Evolutionary conservation across 148 eudicot genomes (phyloP), one percentile per base, ranked within the genome.

Genomic region (Heliosperma pusillum): DNA sequence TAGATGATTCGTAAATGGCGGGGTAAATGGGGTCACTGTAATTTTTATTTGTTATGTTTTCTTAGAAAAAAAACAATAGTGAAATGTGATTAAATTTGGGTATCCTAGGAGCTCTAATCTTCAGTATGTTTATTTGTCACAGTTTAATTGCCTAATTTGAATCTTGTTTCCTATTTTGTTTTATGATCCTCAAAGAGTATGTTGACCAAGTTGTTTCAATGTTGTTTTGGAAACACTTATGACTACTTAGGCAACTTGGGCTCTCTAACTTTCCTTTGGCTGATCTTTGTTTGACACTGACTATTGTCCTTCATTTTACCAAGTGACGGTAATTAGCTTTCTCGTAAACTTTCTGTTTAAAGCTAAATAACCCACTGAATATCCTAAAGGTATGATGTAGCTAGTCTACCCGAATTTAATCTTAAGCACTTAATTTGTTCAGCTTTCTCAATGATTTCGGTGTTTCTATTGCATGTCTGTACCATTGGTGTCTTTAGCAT

Each of bases 191-290:
- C 19, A n/a, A 53, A 21, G n/a, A 73, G 77, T 27, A 79, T 59
- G 68, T 60, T 45, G 53, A 44, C 73, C 27, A 50, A 26, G 33
- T 45, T 16, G 21, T 45, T 22, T 1, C 55, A 21, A 15, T 42
- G 20, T n/a, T 77, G 53, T 22, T 67, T 45, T 24, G 60, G 47
- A 45, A 70, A 47, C 30, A 29, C 47, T 7, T 40, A 29, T 78
- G 70, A 66, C 59, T 33, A 64, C 13, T 36, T 19, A 61, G 40
- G 72, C 77, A 21, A 73, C 77, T 22, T 5, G 26, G 27, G 27
- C 4, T 73, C 56, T 63, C 13, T 25, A 21, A 61, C 63, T 24
- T 24, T 61, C 30, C 30, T 29, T 29, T 61, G 9, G 15, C 8
- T 63, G 29, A 63, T 63, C 5, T 27, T 25, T 63, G 30, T 1